A percentile compares a stretch with the other conserved stretches of the same genome.
These are phyloP conservation scores for Cryptococcus floricola DNA, from an alignment of 1,284 basidiomycete genomes.

Conservation along the genomic window DNA sequence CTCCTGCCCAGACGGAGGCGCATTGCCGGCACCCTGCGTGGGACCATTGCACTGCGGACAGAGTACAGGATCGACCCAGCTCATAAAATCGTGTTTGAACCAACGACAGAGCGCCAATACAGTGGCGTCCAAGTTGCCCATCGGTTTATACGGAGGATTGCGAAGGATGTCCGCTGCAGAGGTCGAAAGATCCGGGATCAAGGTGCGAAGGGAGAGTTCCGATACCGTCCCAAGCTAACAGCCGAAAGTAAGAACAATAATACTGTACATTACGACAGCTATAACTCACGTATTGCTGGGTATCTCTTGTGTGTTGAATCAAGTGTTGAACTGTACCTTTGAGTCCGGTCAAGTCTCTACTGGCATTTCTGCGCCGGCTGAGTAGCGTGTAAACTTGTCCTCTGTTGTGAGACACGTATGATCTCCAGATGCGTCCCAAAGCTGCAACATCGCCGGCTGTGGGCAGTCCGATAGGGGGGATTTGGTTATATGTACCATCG, in stretches of 20 bases:
- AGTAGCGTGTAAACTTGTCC: not conserved
- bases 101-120: slow-evolving; percentile 50
- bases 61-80: slow-evolving; percentile 52
- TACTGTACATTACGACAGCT: not conserved
- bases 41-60: slow-evolving; percentile 43
- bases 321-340: not conserved
- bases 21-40: slow-evolving; percentile 25
- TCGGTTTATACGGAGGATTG: slow-evolving; percentile 27
- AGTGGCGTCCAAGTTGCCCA: slow-evolving; percentile 30
- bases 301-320: not conserved
- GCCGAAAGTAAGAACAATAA: not conserved
- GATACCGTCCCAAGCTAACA: not conserved
- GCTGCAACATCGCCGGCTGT: not conserved
- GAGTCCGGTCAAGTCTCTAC: not conserved
- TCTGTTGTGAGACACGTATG: not conserved
- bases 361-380: not conserved
- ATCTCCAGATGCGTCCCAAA: not conserved
- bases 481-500: not conserved
- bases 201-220: not conserved
- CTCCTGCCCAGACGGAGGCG: slow-evolving; percentile 35
- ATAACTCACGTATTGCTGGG: not conserved
- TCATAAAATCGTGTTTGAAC: slow-evolving; percentile 52
- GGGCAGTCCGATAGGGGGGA: not conserved
- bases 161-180: slow-evolving; percentile 1
- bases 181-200: not conserved